A percentile compares a stretch with the other conserved stretches of the same genome.
phyloP scores from a whole-genome alignment of 139 green algal species.

The Tetraselmis chui region DNA sequence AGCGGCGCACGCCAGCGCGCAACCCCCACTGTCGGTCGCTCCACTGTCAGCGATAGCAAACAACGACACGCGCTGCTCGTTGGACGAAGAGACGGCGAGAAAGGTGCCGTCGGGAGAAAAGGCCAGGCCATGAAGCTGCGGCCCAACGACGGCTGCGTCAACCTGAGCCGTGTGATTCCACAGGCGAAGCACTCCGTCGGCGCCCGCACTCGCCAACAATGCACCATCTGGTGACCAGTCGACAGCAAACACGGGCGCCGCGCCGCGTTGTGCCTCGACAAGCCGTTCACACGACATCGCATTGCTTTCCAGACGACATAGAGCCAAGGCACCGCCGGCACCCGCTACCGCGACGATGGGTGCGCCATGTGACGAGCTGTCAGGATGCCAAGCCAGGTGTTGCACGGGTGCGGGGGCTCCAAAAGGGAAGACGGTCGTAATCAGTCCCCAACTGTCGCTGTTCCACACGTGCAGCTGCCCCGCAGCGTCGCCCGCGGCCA shows the following conservation, averaged over 20 bases:
- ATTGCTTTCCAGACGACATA: background rate
- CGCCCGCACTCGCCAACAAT: background rate
- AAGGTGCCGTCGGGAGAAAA: background rate
- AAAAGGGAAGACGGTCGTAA: too few species aligned
- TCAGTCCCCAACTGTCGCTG: background rate
- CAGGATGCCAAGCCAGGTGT: background rate
- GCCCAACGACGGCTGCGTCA: background rate
- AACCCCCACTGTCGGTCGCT: too few species aligned
- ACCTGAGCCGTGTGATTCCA: background rate
- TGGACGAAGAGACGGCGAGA: background rate
- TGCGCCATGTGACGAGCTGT: too few species aligned
- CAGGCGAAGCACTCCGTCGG: background rate
- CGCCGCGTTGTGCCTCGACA: too few species aligned
- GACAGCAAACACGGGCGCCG: background rate
- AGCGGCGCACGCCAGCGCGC: too few species aligned
- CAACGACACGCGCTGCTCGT: background rate
- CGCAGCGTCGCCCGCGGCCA: background rate
- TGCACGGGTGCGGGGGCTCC: background rate
- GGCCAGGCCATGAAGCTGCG: background rate
- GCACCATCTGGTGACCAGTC: background rate
- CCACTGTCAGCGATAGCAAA: too few species aligned
- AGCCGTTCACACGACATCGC: too few species aligned
- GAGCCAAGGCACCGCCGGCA: background rate
- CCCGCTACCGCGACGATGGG: background rate
- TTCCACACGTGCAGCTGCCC: background rate